Evolutionary conservation across 257 asterid species (phyloP), one percentile per base, ranked within the genome.

Genomic region (Petrea volubilis): DNA sequence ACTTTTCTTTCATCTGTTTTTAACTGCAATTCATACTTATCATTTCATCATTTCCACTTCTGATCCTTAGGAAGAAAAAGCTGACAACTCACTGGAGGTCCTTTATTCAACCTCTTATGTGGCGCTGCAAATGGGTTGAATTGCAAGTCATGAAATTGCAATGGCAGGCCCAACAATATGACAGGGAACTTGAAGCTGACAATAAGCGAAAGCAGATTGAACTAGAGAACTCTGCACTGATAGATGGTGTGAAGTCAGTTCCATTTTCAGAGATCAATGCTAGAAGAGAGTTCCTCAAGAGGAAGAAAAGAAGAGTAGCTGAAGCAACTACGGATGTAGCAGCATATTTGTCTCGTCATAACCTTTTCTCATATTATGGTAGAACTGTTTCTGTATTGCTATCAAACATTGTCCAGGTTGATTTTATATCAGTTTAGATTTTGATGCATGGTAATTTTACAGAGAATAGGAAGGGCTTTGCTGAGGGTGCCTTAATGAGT

Each of bases 91-190:
- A 88, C 9, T 92, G 98, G 98, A 92, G 85, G 78, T 60, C 90
- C 52, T 82, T 49, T 72, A 59, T 83, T 51, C 84, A 77, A 69
- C 92, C 96, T 9, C 71, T 92, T 20, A 77, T 75, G 89, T 90
- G 96, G 98, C 90, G 96, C 14, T 85, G 93, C 78, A 92, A 88
- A 80, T 92, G 96, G 96, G 75, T 72, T 66, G 98, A 92, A 80
- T 71, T 92, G 78, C 95, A 90, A 81, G 72, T 85, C 24, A 83
- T 70, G 77, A 88, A 79, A 77, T 78, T 90, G 64, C 71, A 79
- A 56, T 53, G 82, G n/a, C 84, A 74, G 27, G 88, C 86, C 38
- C 71, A 47, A 64, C 69, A 72, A 64, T 90, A 90, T 60, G 88
- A 88, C 72, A 78, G 74, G 76, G 74, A 82, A 74, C 85, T 92